Evolutionary conservation across 371 early-diverging fungal genomes (phyloP).

Genomic region (Rhizopus delemar): DNA sequence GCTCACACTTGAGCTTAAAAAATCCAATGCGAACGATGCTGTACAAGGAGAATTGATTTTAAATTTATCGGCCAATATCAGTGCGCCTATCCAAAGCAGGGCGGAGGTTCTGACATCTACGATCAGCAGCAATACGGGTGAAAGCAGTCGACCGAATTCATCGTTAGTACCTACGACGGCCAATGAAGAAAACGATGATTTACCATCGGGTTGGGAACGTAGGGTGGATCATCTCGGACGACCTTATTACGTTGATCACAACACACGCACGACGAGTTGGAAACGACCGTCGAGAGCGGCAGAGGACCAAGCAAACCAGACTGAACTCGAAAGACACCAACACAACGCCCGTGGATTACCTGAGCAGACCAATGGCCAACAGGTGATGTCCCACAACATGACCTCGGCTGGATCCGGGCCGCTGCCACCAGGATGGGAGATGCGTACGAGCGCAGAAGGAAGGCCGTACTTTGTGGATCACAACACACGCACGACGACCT

Average conservation of each 20-base stretch:
- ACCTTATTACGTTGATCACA: conserved; percentile 76
- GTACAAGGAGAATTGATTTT: conserved; percentile 85
- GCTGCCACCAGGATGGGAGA: conserved; percentile 95
- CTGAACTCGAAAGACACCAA: conserved; percentile 73
- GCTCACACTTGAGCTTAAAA: conserved; percentile 84
- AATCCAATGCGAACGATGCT: conserved; percentile 77
- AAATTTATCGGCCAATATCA: conserved; percentile 67
- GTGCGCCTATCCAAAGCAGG: conserved; percentile 43
- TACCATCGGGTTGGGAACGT: conserved; percentile 67
- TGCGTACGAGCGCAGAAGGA: conserved; percentile 88
- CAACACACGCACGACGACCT: conserved; percentile 95
- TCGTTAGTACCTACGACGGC: background rate
- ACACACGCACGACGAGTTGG: conserved; percentile 75
- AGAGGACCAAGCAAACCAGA: conserved; percentile 59
- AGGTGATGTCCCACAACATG: conserved; percentile 39
- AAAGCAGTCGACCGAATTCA: conserved; percentile 15
- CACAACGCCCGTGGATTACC: conserved; percentile 84
- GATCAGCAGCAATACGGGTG: background rate
- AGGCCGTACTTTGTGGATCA: conserved; percentile 98
- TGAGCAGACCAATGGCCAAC: conserved; percentile 28
- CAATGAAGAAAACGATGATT: conserved; percentile 9
- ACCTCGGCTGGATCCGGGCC: conserved; percentile 78
- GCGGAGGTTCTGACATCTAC: conserved; percentile 46
- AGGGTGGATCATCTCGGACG: conserved; percentile 70
- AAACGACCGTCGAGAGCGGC: conserved; percentile 60